These are phyloP conservation scores for Tricholoma sp. DNA, from an alignment of 768 basidiomycete species.

Conservation along the genomic window DNA sequence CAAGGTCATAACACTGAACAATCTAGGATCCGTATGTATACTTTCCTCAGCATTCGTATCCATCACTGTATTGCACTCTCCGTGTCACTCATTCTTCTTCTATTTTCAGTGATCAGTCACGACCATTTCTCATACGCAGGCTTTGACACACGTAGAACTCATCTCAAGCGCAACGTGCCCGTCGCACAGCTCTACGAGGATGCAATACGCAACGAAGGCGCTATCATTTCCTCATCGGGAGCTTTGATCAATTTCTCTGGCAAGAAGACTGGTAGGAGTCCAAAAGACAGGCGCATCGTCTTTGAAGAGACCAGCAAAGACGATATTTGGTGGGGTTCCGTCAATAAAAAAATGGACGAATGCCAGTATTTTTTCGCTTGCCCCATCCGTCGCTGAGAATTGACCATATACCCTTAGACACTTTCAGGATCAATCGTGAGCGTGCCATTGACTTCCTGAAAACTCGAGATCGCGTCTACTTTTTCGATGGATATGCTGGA, in stretches of 20 bases:
- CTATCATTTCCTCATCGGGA: slow-evolving; percentile 93
- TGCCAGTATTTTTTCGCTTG: slow-evolving; percentile 43
- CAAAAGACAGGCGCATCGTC: slow-evolving; percentile 99
- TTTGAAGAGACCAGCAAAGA: slow-evolving; percentile 96
- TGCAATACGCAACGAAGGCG: slow-evolving; percentile 96
- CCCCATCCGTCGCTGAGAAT: not conserved
- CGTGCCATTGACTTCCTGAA: slow-evolving; percentile 99
- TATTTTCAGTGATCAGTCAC: slow-evolving; percentile 70
- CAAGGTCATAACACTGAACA: slow-evolving; percentile 65
- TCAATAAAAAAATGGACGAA: slow-evolving; percentile 99
- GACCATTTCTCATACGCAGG: slow-evolving; percentile 98
- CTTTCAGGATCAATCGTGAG: slow-evolving; percentile 98
- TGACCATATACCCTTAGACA: slow-evolving; percentile 46
- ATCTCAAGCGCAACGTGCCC: slow-evolving; percentile 91
- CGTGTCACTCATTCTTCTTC: slow-evolving; percentile 5
- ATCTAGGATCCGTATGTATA: slow-evolving; percentile 49
- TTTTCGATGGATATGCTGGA: slow-evolving; percentile 94
- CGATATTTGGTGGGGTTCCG: slow-evolving; percentile 98
- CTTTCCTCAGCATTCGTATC: slow-evolving; percentile 3
- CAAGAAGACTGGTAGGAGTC: slow-evolving; percentile 96
- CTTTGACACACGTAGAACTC: slow-evolving; percentile 97
- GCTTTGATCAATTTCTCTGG: slow-evolving; percentile 99
- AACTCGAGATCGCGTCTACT: slow-evolving; percentile 96
- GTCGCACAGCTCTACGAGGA: slow-evolving; percentile 94
- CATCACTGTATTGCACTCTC: too few relatives aligned